phyloP scores from a whole-genome alignment of 352 stramenopile species.

The Phytophthora syringae region DNA sequence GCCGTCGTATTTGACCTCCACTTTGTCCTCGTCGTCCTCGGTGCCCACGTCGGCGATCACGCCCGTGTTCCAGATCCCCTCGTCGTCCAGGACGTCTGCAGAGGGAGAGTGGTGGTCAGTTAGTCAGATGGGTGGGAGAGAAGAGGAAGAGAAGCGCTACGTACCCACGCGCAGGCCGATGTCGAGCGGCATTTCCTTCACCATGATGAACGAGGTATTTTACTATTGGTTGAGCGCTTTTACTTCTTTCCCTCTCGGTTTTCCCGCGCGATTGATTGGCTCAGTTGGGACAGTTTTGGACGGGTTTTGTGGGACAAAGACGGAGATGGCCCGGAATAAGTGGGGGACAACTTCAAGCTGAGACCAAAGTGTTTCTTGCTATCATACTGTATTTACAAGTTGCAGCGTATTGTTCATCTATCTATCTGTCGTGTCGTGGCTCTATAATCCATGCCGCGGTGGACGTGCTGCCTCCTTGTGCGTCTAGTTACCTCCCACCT shows the following conservation, averaged over 20 bases:
- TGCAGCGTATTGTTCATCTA: no score
- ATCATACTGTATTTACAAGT: slow-evolving; percentile 6
- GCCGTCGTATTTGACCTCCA: slow-evolving; percentile 87
- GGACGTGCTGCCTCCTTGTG: neutral
- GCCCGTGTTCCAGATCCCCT: slow-evolving; percentile 87
- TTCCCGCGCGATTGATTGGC: slow-evolving; percentile 24
- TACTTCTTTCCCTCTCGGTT: no score
- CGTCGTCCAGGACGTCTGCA: slow-evolving; percentile 80
- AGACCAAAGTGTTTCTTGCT: no score
- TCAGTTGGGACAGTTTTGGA: no score
- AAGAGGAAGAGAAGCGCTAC: slow-evolving; percentile 13
- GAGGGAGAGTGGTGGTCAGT: slow-evolving; percentile 9
- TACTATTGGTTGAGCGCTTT: no score
- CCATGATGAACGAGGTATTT: slow-evolving; percentile 22
- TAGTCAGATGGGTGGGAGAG: neutral
- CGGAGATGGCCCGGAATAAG: no score
- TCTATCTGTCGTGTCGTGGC: no score
- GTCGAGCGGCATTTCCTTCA: slow-evolving; percentile 63
- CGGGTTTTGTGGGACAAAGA: no score
- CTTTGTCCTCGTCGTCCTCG: slow-evolving; percentile 53
- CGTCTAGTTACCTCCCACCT: slow-evolving; percentile 6
- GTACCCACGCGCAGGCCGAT: slow-evolving; percentile 74
- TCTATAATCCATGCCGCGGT: neutral
- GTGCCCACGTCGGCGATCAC: slow-evolving; percentile 70
- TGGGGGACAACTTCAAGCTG: no score